phyloP scores from a whole-genome alignment of 1,284 basidiomycete genomes.

The Puccinia horiana region DNA sequence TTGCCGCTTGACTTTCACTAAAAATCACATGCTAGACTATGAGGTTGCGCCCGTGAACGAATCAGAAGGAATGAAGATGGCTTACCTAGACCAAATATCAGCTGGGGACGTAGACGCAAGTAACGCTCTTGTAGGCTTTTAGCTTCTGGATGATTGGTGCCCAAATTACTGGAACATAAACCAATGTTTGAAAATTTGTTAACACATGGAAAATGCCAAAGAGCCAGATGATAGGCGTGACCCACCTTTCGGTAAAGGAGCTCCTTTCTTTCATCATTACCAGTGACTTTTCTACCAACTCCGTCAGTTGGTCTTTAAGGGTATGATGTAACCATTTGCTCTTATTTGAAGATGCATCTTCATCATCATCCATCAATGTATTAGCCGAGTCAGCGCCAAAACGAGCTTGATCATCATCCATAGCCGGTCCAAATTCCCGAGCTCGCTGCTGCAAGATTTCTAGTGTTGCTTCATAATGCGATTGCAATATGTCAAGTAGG shows the following conservation, averaged over 20 bases:
- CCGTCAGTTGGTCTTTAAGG: constrained; percentile 59
- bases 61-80: constrained; percentile 3
- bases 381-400: constrained; percentile 39
- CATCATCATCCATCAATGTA: constrained; percentile 50
- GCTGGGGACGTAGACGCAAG: constrained; percentile 68
- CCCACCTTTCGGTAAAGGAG: constrained; percentile 56
- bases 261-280: constrained; percentile 59
- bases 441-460: constrained; percentile 62
- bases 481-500: constrained; percentile 71
- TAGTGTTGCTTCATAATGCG: constrained; percentile 72
- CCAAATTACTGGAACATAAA: constrained; percentile 16
- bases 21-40: not conserved
- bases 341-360: constrained; percentile 55
- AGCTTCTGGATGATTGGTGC: constrained; percentile 59
- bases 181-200: not conserved
- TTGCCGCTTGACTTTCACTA: constrained; percentile 56
- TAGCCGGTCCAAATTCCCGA: constrained; percentile 61
- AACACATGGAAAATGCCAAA: not conserved
- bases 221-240: not conserved
- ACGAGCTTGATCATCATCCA: constrained; percentile 58
- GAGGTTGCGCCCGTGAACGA: not conserved
- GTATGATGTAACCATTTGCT: constrained; percentile 56
- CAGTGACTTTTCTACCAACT: constrained; percentile 59
- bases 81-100: constrained; percentile 74
- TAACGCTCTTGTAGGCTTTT: constrained; percentile 69